Evolutionary conservation across 805 yeast species (phyloP).

Genomic region (Yarrowia sp.): DNA sequence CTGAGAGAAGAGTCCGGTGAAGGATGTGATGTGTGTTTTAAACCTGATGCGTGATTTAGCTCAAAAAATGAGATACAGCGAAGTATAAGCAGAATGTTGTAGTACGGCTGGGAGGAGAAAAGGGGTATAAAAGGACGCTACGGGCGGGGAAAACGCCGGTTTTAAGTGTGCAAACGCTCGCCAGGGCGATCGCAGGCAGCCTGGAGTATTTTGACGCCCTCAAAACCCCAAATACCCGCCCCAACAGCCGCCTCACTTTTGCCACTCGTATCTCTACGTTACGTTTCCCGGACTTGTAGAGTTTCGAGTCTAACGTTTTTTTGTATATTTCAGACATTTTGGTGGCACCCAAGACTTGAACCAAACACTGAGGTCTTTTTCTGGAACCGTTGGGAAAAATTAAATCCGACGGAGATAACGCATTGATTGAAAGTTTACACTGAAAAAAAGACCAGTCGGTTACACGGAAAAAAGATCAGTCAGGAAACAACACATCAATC

Average conservation of each 20-base stretch:
- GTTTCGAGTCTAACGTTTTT: neutral
- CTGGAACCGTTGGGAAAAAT: constrained; percentile 14
- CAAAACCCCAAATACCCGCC: neutral
- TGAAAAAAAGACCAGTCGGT: neutral
- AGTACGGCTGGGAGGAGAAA: constrained; percentile 24
- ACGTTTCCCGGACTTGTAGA: constrained; percentile 35
- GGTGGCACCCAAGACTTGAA: constrained; percentile 1
- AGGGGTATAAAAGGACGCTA: neutral
- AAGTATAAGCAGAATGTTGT: constrained; percentile 19
- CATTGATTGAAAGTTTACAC: constrained; percentile 2
- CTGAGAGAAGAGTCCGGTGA: neutral
- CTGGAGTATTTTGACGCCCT: no score
- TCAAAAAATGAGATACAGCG: constrained; percentile 23
- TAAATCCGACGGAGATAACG: constrained; percentile 38
- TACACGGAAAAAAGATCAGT: neutral
- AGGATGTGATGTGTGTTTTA: constrained; percentile 26
- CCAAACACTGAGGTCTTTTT: neutral
- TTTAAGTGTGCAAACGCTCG: no score
- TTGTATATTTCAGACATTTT: neutral
- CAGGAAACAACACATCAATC: neutral
- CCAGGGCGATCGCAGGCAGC: no score
- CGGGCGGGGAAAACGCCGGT: neutral
- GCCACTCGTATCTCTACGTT: constrained; percentile 25
- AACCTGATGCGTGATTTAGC: constrained; percentile 38
- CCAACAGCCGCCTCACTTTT: neutral